A percentile compares a stretch with the other conserved stretches of the same genome.
Conservation (phyloP, 495 filamentous ascomycete species). For the Talaromyces thailandensis region DNA sequence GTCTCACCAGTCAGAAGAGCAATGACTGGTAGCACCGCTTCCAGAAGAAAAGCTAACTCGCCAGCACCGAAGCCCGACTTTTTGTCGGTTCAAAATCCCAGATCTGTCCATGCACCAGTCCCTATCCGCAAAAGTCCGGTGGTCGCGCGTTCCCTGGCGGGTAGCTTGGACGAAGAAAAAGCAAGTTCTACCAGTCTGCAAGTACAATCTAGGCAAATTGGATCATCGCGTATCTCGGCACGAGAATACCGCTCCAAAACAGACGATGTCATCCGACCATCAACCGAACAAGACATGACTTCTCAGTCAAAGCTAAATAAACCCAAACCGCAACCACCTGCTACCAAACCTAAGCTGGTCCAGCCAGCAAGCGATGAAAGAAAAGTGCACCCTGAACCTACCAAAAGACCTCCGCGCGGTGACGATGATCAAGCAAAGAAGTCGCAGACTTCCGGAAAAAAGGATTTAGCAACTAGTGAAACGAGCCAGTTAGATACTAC, state of each 20-base stretch:
- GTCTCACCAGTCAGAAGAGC: background rate
- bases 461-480: background rate
- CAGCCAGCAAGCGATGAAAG: background rate
- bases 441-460: background rate
- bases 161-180: background rate
- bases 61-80: background rate
- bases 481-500: background rate
- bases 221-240: background rate
- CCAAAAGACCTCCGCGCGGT: background rate
- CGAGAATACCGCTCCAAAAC: background rate
- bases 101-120: slow-evolving; percentile 2
- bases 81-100: background rate
- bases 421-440: background rate
- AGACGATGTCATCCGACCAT: background rate
- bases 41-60: background rate
- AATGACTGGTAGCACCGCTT: background rate
- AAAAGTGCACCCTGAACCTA: background rate
- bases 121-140: background rate
- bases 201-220: background rate
- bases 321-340: background rate
- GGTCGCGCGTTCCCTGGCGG: background rate
- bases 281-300: background rate
- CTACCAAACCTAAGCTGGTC: background rate
- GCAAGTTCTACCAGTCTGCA: background rate
- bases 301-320: background rate